Evolutionary conservation across 2,329 filamentous ascomycete species (phyloP).

Genomic region (Aspergillus sojae): DNA sequence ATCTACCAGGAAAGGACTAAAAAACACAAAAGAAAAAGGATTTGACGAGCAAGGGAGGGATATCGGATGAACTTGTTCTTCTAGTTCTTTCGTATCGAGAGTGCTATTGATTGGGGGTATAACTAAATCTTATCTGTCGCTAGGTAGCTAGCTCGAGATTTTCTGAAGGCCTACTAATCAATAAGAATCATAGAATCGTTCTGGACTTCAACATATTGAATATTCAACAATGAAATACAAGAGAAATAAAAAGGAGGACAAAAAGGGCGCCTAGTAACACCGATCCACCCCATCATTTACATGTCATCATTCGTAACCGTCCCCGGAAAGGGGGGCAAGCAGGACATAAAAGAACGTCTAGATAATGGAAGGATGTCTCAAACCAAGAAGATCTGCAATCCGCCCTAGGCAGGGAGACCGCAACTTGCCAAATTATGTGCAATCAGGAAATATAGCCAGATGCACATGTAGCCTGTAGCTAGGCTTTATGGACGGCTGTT

Average conservation of each 20-base stretch:
- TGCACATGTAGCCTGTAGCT: conserved; percentile 28
- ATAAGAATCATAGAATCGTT: neutral
- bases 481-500: conserved; percentile 28
- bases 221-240: neutral
- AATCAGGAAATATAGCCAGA: neutral
- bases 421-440: neutral
- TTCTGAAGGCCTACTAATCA: neutral
- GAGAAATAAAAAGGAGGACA: neutral
- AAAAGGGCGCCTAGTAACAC: conserved; percentile 1
- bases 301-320: conserved; percentile 26
- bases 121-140: neutral
- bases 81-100: neutral
- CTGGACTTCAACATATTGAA: neutral
- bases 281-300: conserved; percentile 9
- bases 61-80: neutral
- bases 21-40: too few relatives aligned
- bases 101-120: neutral
- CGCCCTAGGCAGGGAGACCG: neutral
- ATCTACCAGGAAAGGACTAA: too few relatives aligned
- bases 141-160: neutral
- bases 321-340: neutral
- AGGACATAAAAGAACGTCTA: conserved; percentile 1
- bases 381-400: neutral
- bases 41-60: neutral
- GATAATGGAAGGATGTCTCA: conserved; percentile 16